Conservation (phyloP, 2,329 filamentous ascomycete genomes). For the Lachnellula hyalina region DNA sequence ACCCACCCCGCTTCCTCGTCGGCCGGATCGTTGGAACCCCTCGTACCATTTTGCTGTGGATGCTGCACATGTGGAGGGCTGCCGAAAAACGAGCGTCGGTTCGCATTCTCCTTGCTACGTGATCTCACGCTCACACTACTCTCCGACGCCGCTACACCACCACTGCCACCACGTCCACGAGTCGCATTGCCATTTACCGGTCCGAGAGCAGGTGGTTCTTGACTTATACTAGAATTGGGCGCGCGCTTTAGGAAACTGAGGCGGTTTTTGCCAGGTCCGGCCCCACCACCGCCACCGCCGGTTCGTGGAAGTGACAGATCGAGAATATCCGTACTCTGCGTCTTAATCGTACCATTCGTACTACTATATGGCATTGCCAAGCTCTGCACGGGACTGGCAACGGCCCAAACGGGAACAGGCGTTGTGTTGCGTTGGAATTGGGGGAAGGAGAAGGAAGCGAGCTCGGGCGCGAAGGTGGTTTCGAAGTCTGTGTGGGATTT, state of each 20-base stretch:
- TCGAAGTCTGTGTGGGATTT: conserved; percentile 48
- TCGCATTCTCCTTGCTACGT: not conserved
- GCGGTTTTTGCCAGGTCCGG: conserved; percentile 11
- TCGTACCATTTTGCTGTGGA: not conserved
- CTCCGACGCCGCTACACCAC: not conserved
- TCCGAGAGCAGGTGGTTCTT: conserved; percentile 1
- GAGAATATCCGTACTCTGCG: conserved; percentile 22
- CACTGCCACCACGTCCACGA: not conserved
- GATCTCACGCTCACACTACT: not conserved
- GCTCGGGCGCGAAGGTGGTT: conserved; percentile 58
- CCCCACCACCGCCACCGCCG: not conserved
- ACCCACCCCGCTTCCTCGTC: conserved; percentile 19
- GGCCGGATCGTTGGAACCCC: too few species aligned
- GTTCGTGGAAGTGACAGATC: conserved; percentile 9
- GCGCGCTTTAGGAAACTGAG: conserved; percentile 19
- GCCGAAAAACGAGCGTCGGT: conserved; percentile 5
- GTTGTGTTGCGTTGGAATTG: conserved; percentile 40
- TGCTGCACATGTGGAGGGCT: not conserved
- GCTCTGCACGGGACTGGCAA: conserved; percentile 15
- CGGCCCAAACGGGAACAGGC: conserved; percentile 33
- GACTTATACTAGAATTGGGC: not conserved
- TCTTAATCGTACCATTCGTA: conserved; percentile 24
- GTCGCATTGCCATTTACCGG: not conserved
- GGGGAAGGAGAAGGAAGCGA: conserved; percentile 54
- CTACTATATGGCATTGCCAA: conserved; percentile 9